Base-by-base conservation (phyloP, 1,284 basidiomycete species). In the Cystobasidium slooffiae region DNA sequence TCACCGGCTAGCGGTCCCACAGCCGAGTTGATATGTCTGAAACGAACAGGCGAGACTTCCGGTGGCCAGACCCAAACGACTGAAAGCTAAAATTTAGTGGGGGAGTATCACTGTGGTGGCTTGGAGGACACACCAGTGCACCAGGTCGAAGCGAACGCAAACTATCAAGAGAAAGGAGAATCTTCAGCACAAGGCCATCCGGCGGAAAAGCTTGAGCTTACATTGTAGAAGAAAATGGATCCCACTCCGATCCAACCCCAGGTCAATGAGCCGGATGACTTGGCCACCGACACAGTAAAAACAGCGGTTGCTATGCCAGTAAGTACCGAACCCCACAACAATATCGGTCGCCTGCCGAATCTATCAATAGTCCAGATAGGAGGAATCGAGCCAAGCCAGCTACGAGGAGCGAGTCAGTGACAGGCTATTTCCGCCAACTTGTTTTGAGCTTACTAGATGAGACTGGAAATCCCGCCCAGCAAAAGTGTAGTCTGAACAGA, bases 61-160 rank as follows among this genome's bases (percentile, higher is more conserved):
- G 68, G 68, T 5, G 68, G 68, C 46, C 55, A 69, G n/a, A 69
- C 68, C 68, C 68, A 69, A 24, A 69, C 52, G 14, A 58, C 52
- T 51, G 56, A 6, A 59, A 22, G 18, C 10, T 1, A 49, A 4
- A 41, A 9, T 31, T 59, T n/a, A 59, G 56, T n/a, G 20, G 4
- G 18, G 18, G 6, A 41, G 56, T 31, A 31, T 31, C 31, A 41
- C 39, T 7, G 31, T 2, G n/a, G 55, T 43, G 14, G 6, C n/a
- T 41, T 43, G 18, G 39, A 20, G 41, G 8, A 9, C 56, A 41
- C 56, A 59, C 56, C 56, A 41, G 68, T 58, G 37, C 53, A 59
- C 68, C 68, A 69, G 44, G 68, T 69, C 7, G 53, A 58, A 7
- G 68, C 55, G 44, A 69, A 69, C n/a, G 55, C 47, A 37, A 69